phyloP scores from a whole-genome alignment of 495 filamentous ascomycete species.

The Thermochaetoides thermophila region DNA sequence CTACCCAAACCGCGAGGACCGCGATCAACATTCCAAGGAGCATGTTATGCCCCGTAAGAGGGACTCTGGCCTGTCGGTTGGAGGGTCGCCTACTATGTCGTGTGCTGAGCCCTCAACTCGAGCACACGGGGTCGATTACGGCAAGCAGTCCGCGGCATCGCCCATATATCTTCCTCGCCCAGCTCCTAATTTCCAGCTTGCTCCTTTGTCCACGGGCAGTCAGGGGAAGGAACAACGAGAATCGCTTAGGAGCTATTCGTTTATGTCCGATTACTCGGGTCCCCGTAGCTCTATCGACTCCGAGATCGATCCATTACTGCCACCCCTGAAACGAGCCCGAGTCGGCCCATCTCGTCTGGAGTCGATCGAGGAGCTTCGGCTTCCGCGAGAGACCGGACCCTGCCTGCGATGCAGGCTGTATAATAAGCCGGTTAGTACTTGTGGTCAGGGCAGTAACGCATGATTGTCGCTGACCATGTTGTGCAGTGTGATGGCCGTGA shows the following conservation, averaged over 20 bases:
- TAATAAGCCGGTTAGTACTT: constrained; percentile 27
- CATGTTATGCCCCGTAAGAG: constrained; percentile 27
- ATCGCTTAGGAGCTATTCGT: constrained; percentile 29
- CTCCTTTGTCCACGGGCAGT: constrained; percentile 20
- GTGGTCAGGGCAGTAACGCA: too few relatives aligned
- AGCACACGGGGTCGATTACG: constrained; percentile 20
- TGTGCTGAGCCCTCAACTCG: constrained; percentile 22
- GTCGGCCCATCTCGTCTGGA: constrained; percentile 32
- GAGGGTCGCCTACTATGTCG: constrained; percentile 21
- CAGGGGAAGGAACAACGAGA: constrained; percentile 29
- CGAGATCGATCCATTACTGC: constrained; percentile 34
- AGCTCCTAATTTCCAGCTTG: constrained; percentile 22
- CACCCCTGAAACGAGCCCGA: constrained; percentile 33
- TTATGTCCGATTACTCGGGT: constrained; percentile 25
- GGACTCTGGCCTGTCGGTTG: constrained; percentile 29
- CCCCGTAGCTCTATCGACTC: constrained; percentile 30
- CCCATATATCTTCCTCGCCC: constrained; percentile 27
- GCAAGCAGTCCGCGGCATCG: constrained; percentile 16
- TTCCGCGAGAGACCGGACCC: constrained; percentile 28
- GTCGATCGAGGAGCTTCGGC: constrained; percentile 34
- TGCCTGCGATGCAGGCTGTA: constrained; percentile 32
- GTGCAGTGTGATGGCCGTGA: constrained; percentile 35
- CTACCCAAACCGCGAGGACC: constrained; percentile 29
- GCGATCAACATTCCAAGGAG: constrained; percentile 31
- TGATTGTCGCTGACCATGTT: too few relatives aligned